Base-by-base conservation (phyloP, 1,139 yeast genomes). In the Nakaseomyces sp. region DNA sequence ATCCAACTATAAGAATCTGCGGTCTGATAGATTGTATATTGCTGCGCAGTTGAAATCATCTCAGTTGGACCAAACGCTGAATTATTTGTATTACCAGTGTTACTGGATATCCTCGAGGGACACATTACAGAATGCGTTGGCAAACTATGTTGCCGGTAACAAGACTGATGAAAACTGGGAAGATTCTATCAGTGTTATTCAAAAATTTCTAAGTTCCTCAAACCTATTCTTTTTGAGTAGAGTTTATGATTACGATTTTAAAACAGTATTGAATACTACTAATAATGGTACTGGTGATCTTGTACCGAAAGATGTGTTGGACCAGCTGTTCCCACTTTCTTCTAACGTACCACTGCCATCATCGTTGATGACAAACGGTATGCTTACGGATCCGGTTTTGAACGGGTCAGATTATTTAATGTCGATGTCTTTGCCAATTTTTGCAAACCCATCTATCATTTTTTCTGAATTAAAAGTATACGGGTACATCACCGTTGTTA, bases 1-100 rank as follows among this genome's bases (percentile, higher is more conserved):
- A 15, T 62, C 69, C 22, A 82, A 78, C 53, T 76, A 81, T 47
- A 74, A 78, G 41, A 65, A 72, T 43, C 65, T 84, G 41, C 71
- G 93, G 51, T 77, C 81, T 2, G 91, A 85, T 50, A 72, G 88
- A 46, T 67, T 88, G 32, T 77, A 76, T 56, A 86, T 85, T 41
- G 83, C 87, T 13, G 83, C 95, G 7, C 84, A 83, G 58, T 68
- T 88, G 45, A 87, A 86, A 61, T 77, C 91, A 0, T 75, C 91
- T 0, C 96, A 88, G 61, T 71, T 87, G 12, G 73, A 73, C 44
- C 96, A 86, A 63, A 74, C 77, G 31, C 66, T 85, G 48, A 74
- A 74, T 50, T 73, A 71, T 46, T 65, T 79, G 19, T 81, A 77
- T 57, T 84, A 80, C 59, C 95, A 86, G 60, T 74, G 81, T 2